Base-by-base conservation (phyloP, 1,139 yeast genomes). In the Pichia sp. region DNA sequence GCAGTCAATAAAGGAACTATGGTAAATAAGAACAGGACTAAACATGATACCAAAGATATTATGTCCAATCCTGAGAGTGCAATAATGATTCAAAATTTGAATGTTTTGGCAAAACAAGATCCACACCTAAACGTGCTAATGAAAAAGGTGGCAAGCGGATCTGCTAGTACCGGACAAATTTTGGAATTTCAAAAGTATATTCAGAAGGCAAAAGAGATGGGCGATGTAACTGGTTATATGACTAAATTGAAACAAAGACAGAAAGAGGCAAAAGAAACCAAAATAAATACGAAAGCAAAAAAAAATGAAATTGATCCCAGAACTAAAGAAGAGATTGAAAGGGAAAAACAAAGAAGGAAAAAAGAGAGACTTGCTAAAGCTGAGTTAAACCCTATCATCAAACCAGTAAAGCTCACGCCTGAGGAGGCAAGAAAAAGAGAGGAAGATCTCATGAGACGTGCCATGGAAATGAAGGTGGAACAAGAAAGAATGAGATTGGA, bases 131-230 rank as follows among this genome's bases (percentile, higher is more conserved):
- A 82, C 59, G 70, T 77, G 2, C 70, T 91, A 50, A 89, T 91
- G 96, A 82, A 83, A 56, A 77, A 76, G 6, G 96, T 91, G 2
- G 96, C 98, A 0, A 78, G 83, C 55, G 96, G 96, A 2, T 75
- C 74, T 30, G 96, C 96, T 0, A 67, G 82, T 0, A 77, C 80
- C 1, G 82, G 77, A 8, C 93, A 89, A 65, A 85, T 91, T 23
- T 72, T 79, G 36, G 81, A 80, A 41, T 90, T 90, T 65, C 95
- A 89, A 66, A 83, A 79, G n/a, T 87, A 85, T 61, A 88, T 90
- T 51, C 75, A 74, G 54, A 74, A 83, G 48, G 96, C 96, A 0
- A 76, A 85, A 55, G 82, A 79, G 36, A 85, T 87, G 88, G 91
- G 93, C 1, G 82, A 75, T 55, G 59, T 55, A 21, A 63, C 56